Evolutionary conservation across 805 yeast species (phyloP).

Genomic region (Barnettozyma sp.): DNA sequence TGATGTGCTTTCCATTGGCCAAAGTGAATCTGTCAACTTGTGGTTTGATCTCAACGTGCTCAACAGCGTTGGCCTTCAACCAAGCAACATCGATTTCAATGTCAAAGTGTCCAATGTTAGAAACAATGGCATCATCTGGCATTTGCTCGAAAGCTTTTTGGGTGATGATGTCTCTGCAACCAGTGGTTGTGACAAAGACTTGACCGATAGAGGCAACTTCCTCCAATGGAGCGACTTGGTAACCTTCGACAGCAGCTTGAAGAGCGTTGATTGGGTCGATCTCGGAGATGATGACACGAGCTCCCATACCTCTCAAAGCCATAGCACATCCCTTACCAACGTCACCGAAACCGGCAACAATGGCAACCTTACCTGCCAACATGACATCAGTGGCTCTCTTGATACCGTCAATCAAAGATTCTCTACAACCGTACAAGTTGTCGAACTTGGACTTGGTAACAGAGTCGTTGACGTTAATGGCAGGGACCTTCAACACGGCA

Average conservation of each 20-base stretch:
- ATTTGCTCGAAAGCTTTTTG: constrained; percentile 78
- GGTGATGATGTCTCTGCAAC: constrained; percentile 96
- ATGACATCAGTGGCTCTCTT: constrained; percentile 99
- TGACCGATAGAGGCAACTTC: constrained; percentile 92
- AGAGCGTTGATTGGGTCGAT: constrained; percentile 98
- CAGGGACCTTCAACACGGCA: constrained; percentile 89
- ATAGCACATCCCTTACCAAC: constrained; percentile 99
- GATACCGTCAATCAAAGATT: constrained; percentile 96
- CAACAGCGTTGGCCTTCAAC: constrained; percentile 90
- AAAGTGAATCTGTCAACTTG: constrained; percentile 97
- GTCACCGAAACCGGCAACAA: constrained; percentile 99
- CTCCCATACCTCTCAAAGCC: constrained; percentile 99
- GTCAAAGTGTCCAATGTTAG: constrained; percentile 99
- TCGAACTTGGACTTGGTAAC: constrained; percentile 99
- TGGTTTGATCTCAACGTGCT: constrained; percentile 95
- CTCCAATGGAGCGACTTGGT: constrained; percentile 92
- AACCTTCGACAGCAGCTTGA: constrained; percentile 99
- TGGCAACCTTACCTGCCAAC: constrained; percentile 99
- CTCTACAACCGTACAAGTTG: constrained; percentile 99
- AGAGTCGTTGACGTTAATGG: constrained; percentile 97
- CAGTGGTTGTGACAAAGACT: constrained; percentile 98
- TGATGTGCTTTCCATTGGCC: constrained; percentile 84
- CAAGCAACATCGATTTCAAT: constrained; percentile 99
- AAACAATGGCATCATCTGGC: constrained; percentile 99
- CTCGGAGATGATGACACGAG: constrained; percentile 95